Evolutionary conservation across 441 rosid species (phyloP), one percentile per base, ranked within the genome.

Genomic region (Gossypium laxum): DNA sequence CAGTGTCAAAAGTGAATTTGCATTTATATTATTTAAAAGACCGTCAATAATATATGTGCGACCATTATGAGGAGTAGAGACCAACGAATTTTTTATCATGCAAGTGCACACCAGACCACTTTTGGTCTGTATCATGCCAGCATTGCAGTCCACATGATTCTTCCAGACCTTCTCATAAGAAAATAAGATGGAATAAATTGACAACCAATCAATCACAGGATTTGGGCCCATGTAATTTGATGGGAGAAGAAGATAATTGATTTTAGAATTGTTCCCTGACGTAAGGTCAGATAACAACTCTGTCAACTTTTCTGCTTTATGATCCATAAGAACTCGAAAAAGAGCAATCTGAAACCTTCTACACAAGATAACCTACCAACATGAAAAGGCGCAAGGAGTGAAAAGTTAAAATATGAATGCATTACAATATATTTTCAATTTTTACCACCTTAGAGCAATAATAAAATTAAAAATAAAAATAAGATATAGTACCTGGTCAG

Each of bases 11-110:
- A 28, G 51, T 2, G 98, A 91, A 56, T 82, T 77, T 10, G 84
- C 87, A 26, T 87, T 74, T 74, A 89, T 24, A 69, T 83, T 65
- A 10, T 84, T 72, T 22, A 76, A 80, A 69, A 81, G 21, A 14
- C 86, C 91, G 2, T 72, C 71, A 30, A 89, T 77, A 74, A 87
- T 89, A 76, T 90, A 94, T 11, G 86, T 30, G 0, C 22, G 59
- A 55, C 86, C 90, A 60, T 83, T 94, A 69, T 94, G 97, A 2
- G 98, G 97, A 0, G 98, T 89, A 79, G 24, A 84, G 11, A 90
- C 91, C 78, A 94, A 70, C 26, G 94, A 89, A 75, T 90, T 78
- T 68, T 76, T 74, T 63, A 89, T 74, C 67, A 54, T 50, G 79
- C 97, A 89, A n/a, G 77, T 54, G 81, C 90, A 88, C 45, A 81